Conservation (phyloP, 768 basidiomycete genomes). For the Hericium coralloides region DNA sequence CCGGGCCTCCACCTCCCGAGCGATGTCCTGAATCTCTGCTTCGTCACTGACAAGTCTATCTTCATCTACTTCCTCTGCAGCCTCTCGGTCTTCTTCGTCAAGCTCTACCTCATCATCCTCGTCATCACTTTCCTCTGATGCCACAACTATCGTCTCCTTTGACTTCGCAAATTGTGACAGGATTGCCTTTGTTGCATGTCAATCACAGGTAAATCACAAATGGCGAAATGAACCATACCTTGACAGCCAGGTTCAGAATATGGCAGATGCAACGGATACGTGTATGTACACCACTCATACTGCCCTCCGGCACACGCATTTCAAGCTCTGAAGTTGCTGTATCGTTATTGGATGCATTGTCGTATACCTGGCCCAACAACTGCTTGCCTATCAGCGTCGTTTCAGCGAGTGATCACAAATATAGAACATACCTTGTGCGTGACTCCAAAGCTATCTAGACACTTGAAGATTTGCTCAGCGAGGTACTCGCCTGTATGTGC, state of each 20-base stretch:
- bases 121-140: not conserved
- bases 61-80: slow-evolving; percentile 3
- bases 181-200: slow-evolving; percentile 13
- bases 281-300: not conserved
- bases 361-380: not conserved
- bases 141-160: not conserved
- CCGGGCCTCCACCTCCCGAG: not conserved
- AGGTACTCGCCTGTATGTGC: slow-evolving; percentile 8
- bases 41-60: slow-evolving; percentile 1
- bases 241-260: slow-evolving; percentile 1
- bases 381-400: not conserved
- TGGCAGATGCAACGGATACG: not conserved
- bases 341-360: not conserved
- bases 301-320: not conserved
- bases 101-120: slow-evolving; percentile 3
- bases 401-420: not conserved
- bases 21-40: not conserved
- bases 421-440: slow-evolving; percentile 1
- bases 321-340: not conserved
- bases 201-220: not conserved
- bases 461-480: not conserved
- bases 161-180: slow-evolving; percentile 11
- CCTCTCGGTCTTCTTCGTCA: slow-evolving; percentile 5
- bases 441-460: slow-evolving; percentile 1
- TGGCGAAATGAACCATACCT: not conserved